Evolutionary conservation across 1,284 basidiomycete genomes (phyloP).

Genomic region (Boletus subluridellus): DNA sequence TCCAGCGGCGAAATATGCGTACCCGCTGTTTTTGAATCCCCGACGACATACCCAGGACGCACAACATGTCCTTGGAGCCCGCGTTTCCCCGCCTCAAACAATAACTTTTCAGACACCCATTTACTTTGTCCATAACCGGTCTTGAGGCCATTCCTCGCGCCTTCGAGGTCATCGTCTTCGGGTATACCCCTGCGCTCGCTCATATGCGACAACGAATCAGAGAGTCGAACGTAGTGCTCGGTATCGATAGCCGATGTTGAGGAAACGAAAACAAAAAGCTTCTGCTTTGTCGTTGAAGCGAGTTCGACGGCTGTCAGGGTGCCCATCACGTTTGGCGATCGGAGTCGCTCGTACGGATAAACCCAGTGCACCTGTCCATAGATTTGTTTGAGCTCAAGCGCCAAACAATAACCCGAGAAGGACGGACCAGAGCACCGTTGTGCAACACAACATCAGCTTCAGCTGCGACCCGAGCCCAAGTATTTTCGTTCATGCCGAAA

Average conservation of each 20-base stretch:
- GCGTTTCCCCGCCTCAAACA: slow-evolving; percentile 86
- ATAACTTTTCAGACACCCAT: slow-evolving; percentile 95
- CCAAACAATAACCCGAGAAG: not conserved
- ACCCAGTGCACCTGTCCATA: slow-evolving; percentile 89
- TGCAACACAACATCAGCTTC: slow-evolving; percentile 89
- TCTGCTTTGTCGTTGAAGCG: slow-evolving; percentile 71
- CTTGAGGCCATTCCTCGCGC: slow-evolving; percentile 71
- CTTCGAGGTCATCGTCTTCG: slow-evolving; percentile 90
- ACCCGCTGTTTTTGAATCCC: slow-evolving; percentile 86
- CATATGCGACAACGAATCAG: slow-evolving; percentile 62
- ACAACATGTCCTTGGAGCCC: slow-evolving; percentile 89
- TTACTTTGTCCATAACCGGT: slow-evolving; percentile 97
- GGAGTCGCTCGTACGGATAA: slow-evolving; percentile 93
- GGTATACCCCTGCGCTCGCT: slow-evolving; percentile 64
- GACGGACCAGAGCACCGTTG: slow-evolving; percentile 89
- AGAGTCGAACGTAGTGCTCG: slow-evolving; percentile 84
- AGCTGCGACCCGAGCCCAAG: slow-evolving; percentile 67
- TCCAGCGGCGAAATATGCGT: slow-evolving; percentile 29
- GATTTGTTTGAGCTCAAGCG: not conserved
- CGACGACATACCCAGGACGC: slow-evolving; percentile 94
- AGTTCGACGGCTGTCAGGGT: slow-evolving; percentile 85
- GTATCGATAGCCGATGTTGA: slow-evolving; percentile 93
- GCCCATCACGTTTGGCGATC: slow-evolving; percentile 86
- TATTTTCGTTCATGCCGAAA: slow-evolving; percentile 69
- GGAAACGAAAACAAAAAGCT: slow-evolving; percentile 88